Base-by-base conservation (phyloP, 129 eudicot genomes). In the Centella asiatica region DNA sequence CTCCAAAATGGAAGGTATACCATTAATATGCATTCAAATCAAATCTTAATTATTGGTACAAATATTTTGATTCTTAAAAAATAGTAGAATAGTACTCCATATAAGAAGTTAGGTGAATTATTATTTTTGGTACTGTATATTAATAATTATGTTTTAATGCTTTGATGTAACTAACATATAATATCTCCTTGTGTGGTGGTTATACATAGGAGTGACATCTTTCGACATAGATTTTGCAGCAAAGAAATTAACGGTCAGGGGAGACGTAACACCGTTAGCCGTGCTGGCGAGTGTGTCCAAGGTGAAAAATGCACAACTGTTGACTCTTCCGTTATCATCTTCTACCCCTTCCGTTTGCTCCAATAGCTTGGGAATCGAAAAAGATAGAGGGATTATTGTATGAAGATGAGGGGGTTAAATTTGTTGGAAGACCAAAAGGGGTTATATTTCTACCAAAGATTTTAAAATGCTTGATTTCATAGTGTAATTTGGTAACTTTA, bases 181-280 rank as follows among this genome's bases (percentile, higher is more conserved):
- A 34, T 34, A 3, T 3, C 4, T 34, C 9, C 5, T 34, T 3
- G 9, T 34, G 39, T 26, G n/a, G n/a, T n/a, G n/a, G n/a, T n/a
- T n/a, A n/a, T n/a, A n/a, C n/a, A n/a, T 76, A 90, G 98, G 95
- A 33, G 95, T 90, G 65, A 87, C 75, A 50, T 81, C 94, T 1
- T 90, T 84, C 78, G 80, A 79, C 71, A 84, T 90, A 81, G 98
- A 90, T 44, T 87, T 90, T 72, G 80, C 75, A n/a, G 94, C 95
- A 14, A 90, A 90, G 72, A 90, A 81, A 72, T 83, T 90, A 55
- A 90, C 94, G 13, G 90, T 90, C 31, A 72, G 76, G 3, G 98
- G 98, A 39, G 84, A 90, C 44, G 85, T 90, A 44, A 87, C 95
- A 0, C 95, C 98, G 20, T 76, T 77, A 33, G 76, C 74, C 18